Conservation (phyloP, 78 protist species). For the Pigoraptor vietnamica region DNA sequence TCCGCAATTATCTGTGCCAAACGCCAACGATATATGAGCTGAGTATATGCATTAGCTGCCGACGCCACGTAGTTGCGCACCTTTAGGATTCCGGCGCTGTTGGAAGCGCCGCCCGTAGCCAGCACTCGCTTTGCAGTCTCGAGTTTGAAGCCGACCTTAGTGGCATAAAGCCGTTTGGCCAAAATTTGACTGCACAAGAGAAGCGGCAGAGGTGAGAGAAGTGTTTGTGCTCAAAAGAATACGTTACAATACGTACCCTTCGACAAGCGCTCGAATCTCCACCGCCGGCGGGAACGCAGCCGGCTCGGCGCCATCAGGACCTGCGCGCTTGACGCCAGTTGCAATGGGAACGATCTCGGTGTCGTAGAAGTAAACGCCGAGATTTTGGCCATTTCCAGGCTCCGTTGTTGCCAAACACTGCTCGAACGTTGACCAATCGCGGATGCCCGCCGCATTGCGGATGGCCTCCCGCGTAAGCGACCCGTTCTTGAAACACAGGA, state of each 20-base stretch:
- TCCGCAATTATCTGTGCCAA: not conserved
- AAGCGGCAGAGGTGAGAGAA: not conserved
- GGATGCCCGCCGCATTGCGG: not conserved
- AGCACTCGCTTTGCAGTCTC: not conserved
- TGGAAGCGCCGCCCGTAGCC: not conserved
- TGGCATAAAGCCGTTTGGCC: not conserved
- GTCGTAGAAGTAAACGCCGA: not conserved
- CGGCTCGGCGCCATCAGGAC: not conserved
- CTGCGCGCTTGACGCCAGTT: not conserved
- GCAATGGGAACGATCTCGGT: not conserved
- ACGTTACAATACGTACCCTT: not conserved
- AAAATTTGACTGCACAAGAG: not conserved
- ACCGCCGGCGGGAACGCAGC: not conserved
- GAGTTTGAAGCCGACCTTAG: not conserved
- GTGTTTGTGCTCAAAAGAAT: not conserved
- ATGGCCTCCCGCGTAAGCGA: conserved; percentile 6
- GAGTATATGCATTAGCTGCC: no score
- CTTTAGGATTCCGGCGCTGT: not conserved
- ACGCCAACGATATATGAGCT: no score
- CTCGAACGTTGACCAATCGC: not conserved
- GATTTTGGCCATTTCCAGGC: not conserved
- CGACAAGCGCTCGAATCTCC: not conserved
- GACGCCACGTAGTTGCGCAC: no score
- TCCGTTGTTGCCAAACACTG: not conserved
- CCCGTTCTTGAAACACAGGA: conserved; percentile 31